Percentiles rank a stretch among this genome's conserved stretches.
Conservation (phyloP, 495 filamentous ascomycete species). For the Penicillium silybi region DNA sequence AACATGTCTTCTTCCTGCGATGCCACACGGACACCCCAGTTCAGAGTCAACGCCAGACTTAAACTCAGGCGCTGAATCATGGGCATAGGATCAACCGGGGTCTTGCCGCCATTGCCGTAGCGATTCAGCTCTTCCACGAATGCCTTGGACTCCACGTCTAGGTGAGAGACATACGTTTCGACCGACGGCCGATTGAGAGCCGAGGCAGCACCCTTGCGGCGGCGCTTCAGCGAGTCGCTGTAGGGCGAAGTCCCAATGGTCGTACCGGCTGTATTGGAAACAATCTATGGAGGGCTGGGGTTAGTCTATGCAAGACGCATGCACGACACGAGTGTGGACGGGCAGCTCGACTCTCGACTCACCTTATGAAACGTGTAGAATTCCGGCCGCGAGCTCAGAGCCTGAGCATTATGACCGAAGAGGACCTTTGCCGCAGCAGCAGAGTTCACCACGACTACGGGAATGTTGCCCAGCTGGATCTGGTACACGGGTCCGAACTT, state of each 20-base stretch:
- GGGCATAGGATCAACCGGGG: conserved; percentile 55
- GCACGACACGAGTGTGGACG: not conserved
- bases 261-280: conserved; percentile 59
- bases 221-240: conserved; percentile 57
- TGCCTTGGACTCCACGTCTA: conserved; percentile 57
- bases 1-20: conserved; percentile 56
- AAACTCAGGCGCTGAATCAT: conserved; percentile 58
- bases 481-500: conserved; percentile 60
- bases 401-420: conserved; percentile 57
- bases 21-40: conserved; percentile 58
- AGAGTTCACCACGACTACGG: conserved; percentile 58
- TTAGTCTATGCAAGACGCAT: not conserved
- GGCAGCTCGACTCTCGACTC: conserved; percentile 4
- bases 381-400: conserved; percentile 55
- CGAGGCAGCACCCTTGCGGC: conserved; percentile 60
- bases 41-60: conserved; percentile 56
- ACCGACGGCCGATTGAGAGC: conserved; percentile 61
- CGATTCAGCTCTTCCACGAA: conserved; percentile 56
- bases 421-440: conserved; percentile 53
- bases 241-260: conserved; percentile 65
- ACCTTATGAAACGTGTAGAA: conserved; percentile 67
- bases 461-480: conserved; percentile 59
- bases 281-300: conserved; percentile 36
- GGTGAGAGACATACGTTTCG: conserved; percentile 55
- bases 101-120: conserved; percentile 49